Evolutionary conservation across 164 flowering plant species (phyloP).

Genomic region (Brasenia schreberi): DNA sequence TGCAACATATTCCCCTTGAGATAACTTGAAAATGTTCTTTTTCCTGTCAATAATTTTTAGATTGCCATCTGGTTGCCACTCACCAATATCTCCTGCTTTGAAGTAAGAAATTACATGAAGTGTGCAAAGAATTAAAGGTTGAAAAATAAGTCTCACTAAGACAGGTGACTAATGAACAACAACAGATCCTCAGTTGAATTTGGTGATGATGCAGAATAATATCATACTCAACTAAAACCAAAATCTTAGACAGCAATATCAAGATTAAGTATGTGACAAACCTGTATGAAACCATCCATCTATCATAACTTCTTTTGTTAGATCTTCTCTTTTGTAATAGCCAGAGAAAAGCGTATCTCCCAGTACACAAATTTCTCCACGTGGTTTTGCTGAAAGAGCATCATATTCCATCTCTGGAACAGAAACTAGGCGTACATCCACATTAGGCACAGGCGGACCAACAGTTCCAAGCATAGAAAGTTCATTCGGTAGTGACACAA

Average conservation of each 20-base stretch:
- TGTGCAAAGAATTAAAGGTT: not conserved
- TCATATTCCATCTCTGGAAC: constrained; percentile 99
- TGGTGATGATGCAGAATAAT: no score
- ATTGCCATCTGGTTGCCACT: constrained; percentile 77
- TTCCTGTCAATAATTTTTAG: constrained; percentile 94
- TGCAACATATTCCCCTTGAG: constrained; percentile 98
- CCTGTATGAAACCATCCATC: constrained; percentile 95
- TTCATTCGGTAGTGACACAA: constrained; percentile 73
- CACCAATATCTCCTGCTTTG: constrained; percentile 2
- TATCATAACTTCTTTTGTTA: constrained; percentile 68
- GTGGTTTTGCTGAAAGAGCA: constrained; percentile 67
- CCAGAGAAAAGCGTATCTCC: constrained; percentile 84
- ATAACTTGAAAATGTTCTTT: constrained; percentile 96
- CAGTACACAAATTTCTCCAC: constrained; percentile 84
- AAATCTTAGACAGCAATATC: no score
- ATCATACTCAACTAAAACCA: no score
- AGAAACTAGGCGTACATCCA: constrained; percentile 84
- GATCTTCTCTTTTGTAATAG: constrained; percentile 87
- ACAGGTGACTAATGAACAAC: no score
- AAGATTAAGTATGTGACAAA: no score
- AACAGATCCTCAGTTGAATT: no score
- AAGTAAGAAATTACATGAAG: no score
- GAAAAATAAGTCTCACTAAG: not conserved
- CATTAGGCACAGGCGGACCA: constrained; percentile 90
- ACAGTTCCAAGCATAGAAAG: constrained; percentile 82